Base-by-base conservation (phyloP, 2,329 filamentous ascomycete genomes). In the Phyllachora maydis region DNA sequence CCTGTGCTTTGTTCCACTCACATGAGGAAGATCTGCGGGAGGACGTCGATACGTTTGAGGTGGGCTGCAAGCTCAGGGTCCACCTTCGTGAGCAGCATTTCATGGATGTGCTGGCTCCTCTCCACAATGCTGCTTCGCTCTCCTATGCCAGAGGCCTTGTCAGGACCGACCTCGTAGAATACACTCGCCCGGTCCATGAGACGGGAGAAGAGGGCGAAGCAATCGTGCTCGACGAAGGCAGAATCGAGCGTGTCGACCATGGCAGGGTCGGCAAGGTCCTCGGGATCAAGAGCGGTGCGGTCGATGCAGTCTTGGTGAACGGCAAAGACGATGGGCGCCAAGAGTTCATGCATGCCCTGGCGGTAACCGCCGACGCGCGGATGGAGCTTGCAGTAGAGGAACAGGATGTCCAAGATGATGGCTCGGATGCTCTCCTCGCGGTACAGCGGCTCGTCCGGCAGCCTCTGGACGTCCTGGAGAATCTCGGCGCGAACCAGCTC, bases 21-120 rank as follows among this genome's bases (percentile, higher is more conserved):
- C 77, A 95, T 90, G 13, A 95, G 53, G 40, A 95, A 98, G 23
- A 98, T 85, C 38, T 98, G 88, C 2, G 88, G 88, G n/a, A 93
- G 52, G 30, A 98, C 71, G 29, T 93, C 85, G 22, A 93, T 71
- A 29, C 67, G 64, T 28, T 70, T 71, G 11, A 98, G 59, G 43
- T 95, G 83, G 13, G 59, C 56, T 9, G 79, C 74, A 14, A 95
- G 59, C 38, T 82, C 74, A n/a, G 77, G 72, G 40, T 95, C 88
- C 15, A 81, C 59, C 32, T 69, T 72, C 28, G 67, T 66, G 21
- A 98, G 53, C 24, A 78, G 70, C 14, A 75, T 64, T 36, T 91
- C 72, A 40, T 95, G 85, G 30, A 98, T 90, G 35, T 74, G 67
- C 38, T 73, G 69, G 48, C 83, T 92, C 40, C 82, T 69, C 33